Evolutionary conservation across 1,139 yeast species (phyloP), one percentile per base, ranked within the genome.

Genomic region (Scheffersomyces insectosa): DNA sequence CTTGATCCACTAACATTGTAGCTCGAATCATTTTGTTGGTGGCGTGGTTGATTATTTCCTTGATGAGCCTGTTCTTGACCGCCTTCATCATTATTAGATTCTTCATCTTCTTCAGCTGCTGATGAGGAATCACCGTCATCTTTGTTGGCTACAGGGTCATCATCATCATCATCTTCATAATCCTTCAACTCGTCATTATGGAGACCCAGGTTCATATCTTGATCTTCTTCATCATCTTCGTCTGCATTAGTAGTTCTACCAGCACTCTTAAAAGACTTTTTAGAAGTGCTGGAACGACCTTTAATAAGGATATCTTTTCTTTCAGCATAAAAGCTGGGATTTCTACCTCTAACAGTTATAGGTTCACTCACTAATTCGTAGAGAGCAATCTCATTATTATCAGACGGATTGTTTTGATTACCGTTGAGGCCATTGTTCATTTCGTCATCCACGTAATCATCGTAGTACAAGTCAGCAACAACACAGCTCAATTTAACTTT

Each of bases 271-370:
- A 50, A 56, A 27, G 61, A 56, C 28, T 38, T 38, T 25, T 42
- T 46, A 14, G 47, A 43, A n/a, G 43, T 42, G 6, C 50, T 48
- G 27, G 49, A 41, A 36, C 62, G 49, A 8, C 58, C 52, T 40
- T 53, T 52, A 45, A 72, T 68, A 42, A 72, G 53, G 25, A 80
- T 60, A 53, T 81, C 84, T 37, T 77, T 77, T 45, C 83, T 63
- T 47, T 80, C 82, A 25, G 76, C 72, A 53, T 82, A 82, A 52
- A 83, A 83, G 25, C 81, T 71, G 3, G 88, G 88, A 52, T 82
- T 83, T 46, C 88, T 63, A 3, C 88, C 88, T 47, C 88, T 63
- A 3, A 82, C 88, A 28, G 81, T 79, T 5, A 82, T 77, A 1
- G 85, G 85, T 13, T 55, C 72, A 54, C 77, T 72, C 7, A 54